phyloP scores from a whole-genome alignment of 768 basidiomycete genomes.

The Termitomyces sp. region DNA sequence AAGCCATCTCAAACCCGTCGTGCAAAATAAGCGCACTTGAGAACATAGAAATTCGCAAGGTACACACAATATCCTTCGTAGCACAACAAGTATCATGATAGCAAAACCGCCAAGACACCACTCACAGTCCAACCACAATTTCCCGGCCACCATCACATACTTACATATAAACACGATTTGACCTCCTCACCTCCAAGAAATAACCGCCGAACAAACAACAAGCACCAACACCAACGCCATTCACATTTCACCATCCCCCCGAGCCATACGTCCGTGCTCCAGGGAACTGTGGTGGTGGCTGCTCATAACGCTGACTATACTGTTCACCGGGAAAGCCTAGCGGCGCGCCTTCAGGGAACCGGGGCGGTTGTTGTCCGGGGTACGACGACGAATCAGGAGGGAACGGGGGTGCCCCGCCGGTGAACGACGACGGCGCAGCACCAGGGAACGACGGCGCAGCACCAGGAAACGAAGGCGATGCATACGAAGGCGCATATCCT shows the following conservation, averaged over 20 bases:
- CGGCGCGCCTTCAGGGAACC: slow-evolving; percentile 35
- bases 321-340: slow-evolving; percentile 13
- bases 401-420: slow-evolving; percentile 19
- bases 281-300: slow-evolving; percentile 27
- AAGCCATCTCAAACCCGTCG: too few species aligned
- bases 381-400: slow-evolving; percentile 20
- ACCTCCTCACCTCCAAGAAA: too few species aligned
- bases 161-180: too few species aligned
- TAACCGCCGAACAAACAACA: too few species aligned
- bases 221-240: background rate
- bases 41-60: too few species aligned
- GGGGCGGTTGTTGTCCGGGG: slow-evolving; percentile 24
- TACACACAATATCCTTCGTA: too few species aligned
- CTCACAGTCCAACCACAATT: too few species aligned
- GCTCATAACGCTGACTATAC: slow-evolving; percentile 6
- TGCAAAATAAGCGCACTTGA: too few species aligned
- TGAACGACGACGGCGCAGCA: slow-evolving; percentile 16
- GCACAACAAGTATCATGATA: too few species aligned
- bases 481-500: slow-evolving; percentile 31
- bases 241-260: background rate
- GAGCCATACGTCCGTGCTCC: slow-evolving; percentile 17
- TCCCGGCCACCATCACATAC: too few species aligned
- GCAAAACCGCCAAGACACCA: too few species aligned
- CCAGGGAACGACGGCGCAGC: slow-evolving; percentile 18
- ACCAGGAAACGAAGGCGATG: slow-evolving; percentile 27